Base-by-base conservation (phyloP, 441 rosid genomes). In the Croton laevigatus region DNA sequence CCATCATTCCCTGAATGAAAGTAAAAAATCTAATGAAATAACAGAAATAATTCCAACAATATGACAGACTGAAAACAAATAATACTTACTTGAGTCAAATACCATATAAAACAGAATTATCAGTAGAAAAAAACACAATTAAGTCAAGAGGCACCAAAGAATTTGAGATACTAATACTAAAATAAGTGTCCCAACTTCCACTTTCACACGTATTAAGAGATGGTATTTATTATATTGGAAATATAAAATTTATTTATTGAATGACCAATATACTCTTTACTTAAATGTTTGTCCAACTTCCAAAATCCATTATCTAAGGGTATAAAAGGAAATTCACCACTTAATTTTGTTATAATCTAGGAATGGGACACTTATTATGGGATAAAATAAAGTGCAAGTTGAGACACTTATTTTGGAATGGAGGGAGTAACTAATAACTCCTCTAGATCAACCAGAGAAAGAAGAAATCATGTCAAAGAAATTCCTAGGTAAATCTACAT, bases 1-100 rank as follows among this genome's bases (percentile, higher is more conserved):
- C 85, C 68, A 79, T 80, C 87, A 92, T 80, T 81, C 89, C 98
- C 98, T 88, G 84, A 80, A 10, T 69, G 69, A 38, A 69, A 78
- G 71, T 65, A 34, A 36, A 69, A 17, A 76, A 65, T 42, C 66
- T 42, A 45, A 42, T 65, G 52, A 76, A 66, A 63, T 5, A 32
- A 62, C 40, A 57, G 20, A 45, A 51, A 46, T 55, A 16, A 38
- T 48, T 27, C 27, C 4, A 58, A 20, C 32, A 52, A 3, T 7
- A 62, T 44, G 19, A 37, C 57, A 42, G 55, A 48, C 48, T 12
- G 16, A 70, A 69, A 68, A 27, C 13, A 20, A 61, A 2, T 65
- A 60, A 19, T 9, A 59, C 23, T 61, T 36, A 14, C 37, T 48
- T 54, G 27, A n/a, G 45, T 32, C 0, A 51, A 13, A 51, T 13